phyloP scores from a whole-genome alignment of 129 eudicot genomes.

The Pittosporum tobira region DNA sequence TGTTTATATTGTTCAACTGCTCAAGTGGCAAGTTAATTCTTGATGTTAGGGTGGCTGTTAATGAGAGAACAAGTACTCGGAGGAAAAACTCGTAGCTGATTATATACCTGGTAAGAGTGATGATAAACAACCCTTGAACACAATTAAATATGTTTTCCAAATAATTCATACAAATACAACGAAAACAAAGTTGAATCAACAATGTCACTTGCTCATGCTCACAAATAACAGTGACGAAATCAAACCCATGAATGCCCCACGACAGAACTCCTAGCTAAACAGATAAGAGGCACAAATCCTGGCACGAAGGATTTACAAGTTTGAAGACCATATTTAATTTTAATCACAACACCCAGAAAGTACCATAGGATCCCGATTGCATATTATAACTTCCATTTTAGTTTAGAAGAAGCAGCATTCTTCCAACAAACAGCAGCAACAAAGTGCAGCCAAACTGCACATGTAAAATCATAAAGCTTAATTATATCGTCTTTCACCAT shows the following conservation, averaged over 20 bases:
- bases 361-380: background rate
- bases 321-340: background rate
- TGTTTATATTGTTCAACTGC: no score
- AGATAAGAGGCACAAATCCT: background rate
- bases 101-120: no score
- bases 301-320: background rate
- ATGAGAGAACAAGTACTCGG: no score
- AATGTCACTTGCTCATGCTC: background rate
- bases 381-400: background rate
- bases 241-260: background rate
- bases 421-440: slow-evolving; percentile 12
- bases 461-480: background rate
- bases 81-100: no score
- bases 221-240: no score
- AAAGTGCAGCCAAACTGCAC: slow-evolving; percentile 13
- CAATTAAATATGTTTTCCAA: no score
- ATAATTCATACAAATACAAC: no score
- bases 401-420: slow-evolving; percentile 41
- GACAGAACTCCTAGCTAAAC: background rate
- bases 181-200: background rate
- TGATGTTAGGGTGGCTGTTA: no score
- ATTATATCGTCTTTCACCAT: background rate
- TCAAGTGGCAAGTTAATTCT: no score
- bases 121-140: no score
- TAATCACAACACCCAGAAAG: background rate